Evolutionary conservation across 805 yeast genomes (phyloP), one percentile per base, ranked within the genome.

Genomic region (Torulaspora gathmanii): DNA sequence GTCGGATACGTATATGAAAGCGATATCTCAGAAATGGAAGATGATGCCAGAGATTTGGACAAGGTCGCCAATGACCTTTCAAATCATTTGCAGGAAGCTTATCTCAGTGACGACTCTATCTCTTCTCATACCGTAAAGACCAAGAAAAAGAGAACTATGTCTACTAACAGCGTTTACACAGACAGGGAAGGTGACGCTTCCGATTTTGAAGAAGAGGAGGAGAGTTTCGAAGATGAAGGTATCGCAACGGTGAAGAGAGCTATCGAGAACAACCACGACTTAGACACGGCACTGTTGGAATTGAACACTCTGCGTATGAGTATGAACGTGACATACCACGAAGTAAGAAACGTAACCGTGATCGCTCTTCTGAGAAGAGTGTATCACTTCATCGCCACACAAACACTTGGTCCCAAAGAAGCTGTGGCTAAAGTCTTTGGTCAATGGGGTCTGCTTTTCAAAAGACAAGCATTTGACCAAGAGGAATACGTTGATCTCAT

Each of bases 291-390:
- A 0, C 69, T 88, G 52, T 70, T 93, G 48, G 99, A 93, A 69
- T 76, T 93, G 57, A 91, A 91, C 63, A 93, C 99, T 0, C 74
- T 93, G 60, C 78, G 98, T 69, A 91, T 93, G 99, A 87, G 96
- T 58, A 85, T 90, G 93, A 88, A 93, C 63, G 99, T 89, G 13
- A 78, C 93, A 0, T 91, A 93, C 65, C 95, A 87, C 58, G 96
- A 90, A 60, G 97, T 93, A 11, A 78, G 97, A 61, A 67, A 71
- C 25, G 95, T 95, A 4, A 87, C 96, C 0, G 71, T 80, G 28
- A 72, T 73, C 30, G 93, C 97, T 0, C 70, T 93, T 58, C 57
- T 88, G 35, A 70, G 72, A 34, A 76, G 93, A 57, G 78, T 86
- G 10, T 73, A 79, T 41, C 87, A 87, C 54, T 83, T 85, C 56